Evolutionary conservation across 2,329 filamentous ascomycete genomes (phyloP).

Genomic region (Xylaria hypoxylon): DNA sequence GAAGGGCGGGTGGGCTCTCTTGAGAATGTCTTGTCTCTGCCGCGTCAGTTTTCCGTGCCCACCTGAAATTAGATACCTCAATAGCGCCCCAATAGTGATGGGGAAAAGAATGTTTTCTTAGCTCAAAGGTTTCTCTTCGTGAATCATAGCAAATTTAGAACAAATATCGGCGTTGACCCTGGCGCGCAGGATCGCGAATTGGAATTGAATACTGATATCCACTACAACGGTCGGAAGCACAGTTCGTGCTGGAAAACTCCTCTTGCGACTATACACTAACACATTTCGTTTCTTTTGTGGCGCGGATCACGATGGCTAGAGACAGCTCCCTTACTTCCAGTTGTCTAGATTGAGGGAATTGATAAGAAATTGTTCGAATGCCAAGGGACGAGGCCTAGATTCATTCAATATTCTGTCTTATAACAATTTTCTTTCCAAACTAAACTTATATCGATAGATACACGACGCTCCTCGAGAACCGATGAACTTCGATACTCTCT

Average conservation of each 20-base stretch:
- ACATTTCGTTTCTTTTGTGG: constrained; percentile 26
- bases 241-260: not conserved
- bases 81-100: constrained; percentile 15
- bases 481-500: too few relatives aligned
- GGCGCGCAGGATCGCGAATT: constrained; percentile 6
- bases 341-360: not conserved
- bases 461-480: too few relatives aligned
- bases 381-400: not conserved
- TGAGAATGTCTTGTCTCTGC: constrained; percentile 41
- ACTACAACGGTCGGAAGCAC: not conserved
- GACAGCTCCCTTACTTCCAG: constrained; percentile 2
- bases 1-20: constrained; percentile 20
- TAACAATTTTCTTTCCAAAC: not conserved
- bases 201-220: constrained; percentile 14
- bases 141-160: constrained; percentile 15
- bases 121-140: not conserved
- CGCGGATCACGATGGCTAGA: constrained; percentile 7
- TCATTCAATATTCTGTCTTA: constrained; percentile 17
- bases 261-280: not conserved
- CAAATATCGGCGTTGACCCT: not conserved
- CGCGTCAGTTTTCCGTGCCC: constrained; percentile 17
- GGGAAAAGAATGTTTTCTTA: constrained; percentile 27
- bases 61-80: constrained; percentile 28
- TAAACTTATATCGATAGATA: too few relatives aligned
- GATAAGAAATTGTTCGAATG: not conserved